A percentile compares a stretch with the other conserved stretches of the same genome.
These are phyloP conservation scores for Ehretia macrophylla DNA, from an alignment of 257 asterid species.

Conservation along the genomic window DNA sequence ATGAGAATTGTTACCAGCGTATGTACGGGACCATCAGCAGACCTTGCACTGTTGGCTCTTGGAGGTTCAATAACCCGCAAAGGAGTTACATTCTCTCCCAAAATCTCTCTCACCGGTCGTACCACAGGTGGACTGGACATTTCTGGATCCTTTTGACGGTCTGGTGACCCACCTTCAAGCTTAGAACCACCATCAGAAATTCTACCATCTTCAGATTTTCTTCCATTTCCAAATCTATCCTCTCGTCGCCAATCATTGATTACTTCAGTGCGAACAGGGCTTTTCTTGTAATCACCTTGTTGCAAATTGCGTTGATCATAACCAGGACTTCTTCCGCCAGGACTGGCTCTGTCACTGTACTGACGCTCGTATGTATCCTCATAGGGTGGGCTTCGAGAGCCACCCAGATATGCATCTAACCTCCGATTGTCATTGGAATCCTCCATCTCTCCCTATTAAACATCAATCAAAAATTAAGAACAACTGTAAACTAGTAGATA, in stretches of 20 bases:
- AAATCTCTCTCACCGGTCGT: constrained; percentile 94
- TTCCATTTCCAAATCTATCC: constrained; percentile 93
- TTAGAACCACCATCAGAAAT: constrained; percentile 77
- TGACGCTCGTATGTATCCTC: constrained; percentile 65
- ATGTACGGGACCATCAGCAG: constrained; percentile 45
- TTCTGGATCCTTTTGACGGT: constrained; percentile 60
- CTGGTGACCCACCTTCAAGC: constrained; percentile 86
- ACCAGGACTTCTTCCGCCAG: constrained; percentile 92
- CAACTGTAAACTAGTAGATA: too few species aligned
- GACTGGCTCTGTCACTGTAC: constrained; percentile 56
- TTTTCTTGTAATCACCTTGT: constrained; percentile 48
- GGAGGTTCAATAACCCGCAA: constrained; percentile 98
- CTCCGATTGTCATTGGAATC: constrained; percentile 53
- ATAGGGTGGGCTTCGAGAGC: constrained; percentile 85
- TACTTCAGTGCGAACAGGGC: constrained; percentile 73
- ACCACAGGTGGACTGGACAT: constrained; percentile 75
- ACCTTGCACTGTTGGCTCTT: constrained; percentile 49
- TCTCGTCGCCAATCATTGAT: constrained; percentile 94
- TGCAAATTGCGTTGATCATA: constrained; percentile 56
- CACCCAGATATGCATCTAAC: constrained; percentile 61
- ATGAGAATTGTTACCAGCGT: constrained; percentile 53
- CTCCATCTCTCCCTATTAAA: constrained; percentile 70
- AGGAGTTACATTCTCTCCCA: constrained; percentile 80
- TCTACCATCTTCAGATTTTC: constrained; percentile 63
- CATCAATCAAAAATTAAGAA: constrained; percentile 2